These are phyloP conservation scores for Leptosphaerulina australis DNA, from an alignment of 2,329 filamentous ascomycete genomes.

Conservation along the genomic window DNA sequence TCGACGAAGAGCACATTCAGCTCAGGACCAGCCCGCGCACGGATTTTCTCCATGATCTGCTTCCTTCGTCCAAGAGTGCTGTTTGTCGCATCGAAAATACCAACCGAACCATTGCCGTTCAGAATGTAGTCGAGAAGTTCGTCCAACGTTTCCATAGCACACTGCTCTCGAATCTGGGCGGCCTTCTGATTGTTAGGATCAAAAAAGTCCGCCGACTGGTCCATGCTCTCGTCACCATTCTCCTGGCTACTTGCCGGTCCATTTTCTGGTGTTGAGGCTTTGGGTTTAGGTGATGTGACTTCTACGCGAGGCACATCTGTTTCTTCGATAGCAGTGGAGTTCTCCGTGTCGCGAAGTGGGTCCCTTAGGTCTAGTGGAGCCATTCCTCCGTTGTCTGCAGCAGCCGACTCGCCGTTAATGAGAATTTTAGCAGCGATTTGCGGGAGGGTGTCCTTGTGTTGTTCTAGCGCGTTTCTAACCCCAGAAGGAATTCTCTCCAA, in stretches of 20 bases:
- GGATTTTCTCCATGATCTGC: conserved; percentile 81
- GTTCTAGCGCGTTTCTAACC: conserved; percentile 33
- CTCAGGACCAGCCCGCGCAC: conserved; percentile 78
- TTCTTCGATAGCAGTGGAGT: conserved; percentile 37
- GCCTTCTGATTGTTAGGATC: conserved; percentile 86
- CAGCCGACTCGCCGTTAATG: conserved; percentile 61
- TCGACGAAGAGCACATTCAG: conserved; percentile 94
- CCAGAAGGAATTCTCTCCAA: conserved; percentile 36
- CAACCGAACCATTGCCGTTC: conserved; percentile 80
- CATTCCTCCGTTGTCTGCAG: conserved; percentile 41
- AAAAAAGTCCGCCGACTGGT: conserved; percentile 93
- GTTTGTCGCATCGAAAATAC: conserved; percentile 96
- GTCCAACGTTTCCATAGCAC: conserved; percentile 89
- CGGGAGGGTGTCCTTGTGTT: conserved; percentile 37
- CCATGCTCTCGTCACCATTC: conserved; percentile 63
- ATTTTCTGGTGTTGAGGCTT: conserved; percentile 25
- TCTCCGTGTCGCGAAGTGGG: conserved; percentile 31
- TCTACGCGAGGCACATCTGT: conserved; percentile 35
- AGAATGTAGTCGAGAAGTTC: conserved; percentile 91
- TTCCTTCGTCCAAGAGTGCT: conserved; percentile 87
- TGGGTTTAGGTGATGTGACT: conserved; percentile 44
- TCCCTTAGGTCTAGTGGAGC: conserved; percentile 42
- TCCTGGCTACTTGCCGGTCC: conserved; percentile 31
- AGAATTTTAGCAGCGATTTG: conserved; percentile 61
- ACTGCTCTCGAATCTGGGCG: conserved; percentile 83